Evolutionary conservation across 176 grass and related monocot genomes (phyloP), one percentile per base, ranked within the genome.

Genomic region (Oryza rufipogon): DNA sequence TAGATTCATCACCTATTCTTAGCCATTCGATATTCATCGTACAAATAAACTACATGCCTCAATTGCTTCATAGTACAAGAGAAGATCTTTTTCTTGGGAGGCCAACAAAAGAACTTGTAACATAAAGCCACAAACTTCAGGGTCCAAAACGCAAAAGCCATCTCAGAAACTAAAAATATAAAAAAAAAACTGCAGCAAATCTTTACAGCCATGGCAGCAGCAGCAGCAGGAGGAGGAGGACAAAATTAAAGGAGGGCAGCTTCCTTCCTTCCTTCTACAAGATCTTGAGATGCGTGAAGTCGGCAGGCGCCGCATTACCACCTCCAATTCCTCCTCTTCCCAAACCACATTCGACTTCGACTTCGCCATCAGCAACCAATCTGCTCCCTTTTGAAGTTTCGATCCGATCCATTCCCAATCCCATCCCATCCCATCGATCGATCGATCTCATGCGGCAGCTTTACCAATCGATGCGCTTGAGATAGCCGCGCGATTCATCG

Each of bases 271-370:
- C 70, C 20, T 80, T 80, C 80, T n/a, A 33, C 85, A 58, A 84
- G 85, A 91, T 87, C 81, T 87, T 84, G 81, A 80, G 70, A 87
- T 80, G 85, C 66, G 85, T 80, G 84, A 80, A 30, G 69, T 64
- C 84, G 16, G 68, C 74, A 63, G 45, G 64, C 71, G 64, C 32
- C 64, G 30, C 71, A 56, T 38, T 28, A 66, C 17, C 30, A 19
- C 65, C 79, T 51, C 76, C 44, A 75, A 44, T 76, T 87, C 70
- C 52, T 84, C 26, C 66, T 12, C 32, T 28, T 15, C 76, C 69
- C 70, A 42, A 46, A 44, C 69, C 30, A 30, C 2, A 16, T 32
- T 10, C 28, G 25, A 75, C 56, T 32, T 10, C 28, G 25, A 75
- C 56, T 46, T 75, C 19, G 26, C 68, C 69, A 80, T 46, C 26